phyloP scores from a whole-genome alignment of 495 filamentous ascomycete species.

The Xylaria longipes region DNA sequence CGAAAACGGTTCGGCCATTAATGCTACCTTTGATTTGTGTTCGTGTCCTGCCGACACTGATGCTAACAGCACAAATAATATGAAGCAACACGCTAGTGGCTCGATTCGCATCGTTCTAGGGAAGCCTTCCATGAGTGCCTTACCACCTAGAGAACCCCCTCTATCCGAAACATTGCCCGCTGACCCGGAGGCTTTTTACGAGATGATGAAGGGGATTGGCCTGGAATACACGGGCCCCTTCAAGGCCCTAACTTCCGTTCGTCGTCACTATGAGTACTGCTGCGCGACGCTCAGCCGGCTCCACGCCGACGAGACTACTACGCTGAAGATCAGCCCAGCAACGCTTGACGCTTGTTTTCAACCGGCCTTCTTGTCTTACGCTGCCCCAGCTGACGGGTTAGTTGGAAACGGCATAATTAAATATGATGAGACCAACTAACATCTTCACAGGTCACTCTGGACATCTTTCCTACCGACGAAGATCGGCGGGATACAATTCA shows the following conservation, averaged over 20 bases:
- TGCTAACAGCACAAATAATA: conserved; percentile 34
- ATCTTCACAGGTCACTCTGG: conserved; percentile 46
- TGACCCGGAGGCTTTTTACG: conserved; percentile 50
- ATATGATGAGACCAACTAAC: not conserved
- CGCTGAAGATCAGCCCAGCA: conserved; percentile 51
- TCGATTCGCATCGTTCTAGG: conserved; percentile 44
- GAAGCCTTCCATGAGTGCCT: conserved; percentile 27
- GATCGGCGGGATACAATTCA: conserved; percentile 48
- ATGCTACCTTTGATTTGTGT: conserved; percentile 48
- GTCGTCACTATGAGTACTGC: conserved; percentile 53
- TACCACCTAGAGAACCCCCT: conserved; percentile 35
- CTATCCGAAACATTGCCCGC: conserved; percentile 44
- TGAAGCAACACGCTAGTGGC: conserved; percentile 48
- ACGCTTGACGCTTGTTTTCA: conserved; percentile 58
- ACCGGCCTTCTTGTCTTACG: conserved; percentile 49
- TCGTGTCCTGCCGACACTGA: conserved; percentile 39
- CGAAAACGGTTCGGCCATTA: conserved; percentile 29
- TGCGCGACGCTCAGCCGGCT: conserved; percentile 44
- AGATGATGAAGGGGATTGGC: conserved; percentile 50
- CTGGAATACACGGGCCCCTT: conserved; percentile 54
- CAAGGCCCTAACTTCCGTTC: conserved; percentile 44
- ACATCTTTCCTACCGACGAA: conserved; percentile 50
- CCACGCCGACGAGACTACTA: conserved; percentile 42
- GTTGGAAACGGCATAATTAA: conserved; percentile 5
- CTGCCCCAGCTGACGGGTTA: conserved; percentile 52